These are phyloP conservation scores for Lachnellula arida DNA, from an alignment of 2,329 filamentous ascomycete species.

Conservation along the genomic window DNA sequence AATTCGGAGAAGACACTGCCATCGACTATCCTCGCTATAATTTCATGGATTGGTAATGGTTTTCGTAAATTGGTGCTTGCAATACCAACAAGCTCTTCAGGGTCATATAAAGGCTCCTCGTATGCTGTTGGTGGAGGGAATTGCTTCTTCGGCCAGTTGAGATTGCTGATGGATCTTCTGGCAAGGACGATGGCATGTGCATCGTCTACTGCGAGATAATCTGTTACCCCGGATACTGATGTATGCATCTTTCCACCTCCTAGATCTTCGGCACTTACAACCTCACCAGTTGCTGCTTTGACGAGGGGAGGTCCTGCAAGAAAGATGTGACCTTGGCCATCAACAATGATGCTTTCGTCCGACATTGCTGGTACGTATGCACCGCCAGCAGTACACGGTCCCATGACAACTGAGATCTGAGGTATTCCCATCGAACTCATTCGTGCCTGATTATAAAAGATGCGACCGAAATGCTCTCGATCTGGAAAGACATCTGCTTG, in stretches of 20 bases:
- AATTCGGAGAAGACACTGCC: slow-evolving; percentile 89
- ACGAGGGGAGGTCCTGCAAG: slow-evolving; percentile 90
- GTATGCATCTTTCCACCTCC: slow-evolving; percentile 88
- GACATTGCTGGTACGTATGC: slow-evolving; percentile 97
- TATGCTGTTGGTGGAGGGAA: slow-evolving; percentile 43
- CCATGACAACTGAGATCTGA: slow-evolving; percentile 95
- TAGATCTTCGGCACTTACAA: slow-evolving; percentile 84
- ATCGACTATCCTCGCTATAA: slow-evolving; percentile 91
- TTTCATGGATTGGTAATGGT: slow-evolving; percentile 79
- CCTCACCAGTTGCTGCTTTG: slow-evolving; percentile 92
- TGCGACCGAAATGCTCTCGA: slow-evolving; percentile 85
- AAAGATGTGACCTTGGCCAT: slow-evolving; percentile 96
- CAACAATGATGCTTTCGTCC: slow-evolving; percentile 94
- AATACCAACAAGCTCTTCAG: slow-evolving; percentile 79
- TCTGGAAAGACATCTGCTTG: slow-evolving; percentile 97
- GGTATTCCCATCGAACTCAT: slow-evolving; percentile 89
- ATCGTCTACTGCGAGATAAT: slow-evolving; percentile 92
- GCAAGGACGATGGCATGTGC: slow-evolving; percentile 86
- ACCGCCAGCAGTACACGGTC: slow-evolving; percentile 90
- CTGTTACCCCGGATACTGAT: slow-evolving; percentile 85
- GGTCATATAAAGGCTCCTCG: slow-evolving; percentile 74
- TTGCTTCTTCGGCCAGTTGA: slow-evolving; percentile 71
- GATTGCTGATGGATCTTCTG: slow-evolving; percentile 75
- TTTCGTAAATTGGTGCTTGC: slow-evolving; percentile 85
- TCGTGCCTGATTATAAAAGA: slow-evolving; percentile 96